Evolutionary conservation across 345 rosid genomes (phyloP).

Genomic region (Physaria fendleri): DNA sequence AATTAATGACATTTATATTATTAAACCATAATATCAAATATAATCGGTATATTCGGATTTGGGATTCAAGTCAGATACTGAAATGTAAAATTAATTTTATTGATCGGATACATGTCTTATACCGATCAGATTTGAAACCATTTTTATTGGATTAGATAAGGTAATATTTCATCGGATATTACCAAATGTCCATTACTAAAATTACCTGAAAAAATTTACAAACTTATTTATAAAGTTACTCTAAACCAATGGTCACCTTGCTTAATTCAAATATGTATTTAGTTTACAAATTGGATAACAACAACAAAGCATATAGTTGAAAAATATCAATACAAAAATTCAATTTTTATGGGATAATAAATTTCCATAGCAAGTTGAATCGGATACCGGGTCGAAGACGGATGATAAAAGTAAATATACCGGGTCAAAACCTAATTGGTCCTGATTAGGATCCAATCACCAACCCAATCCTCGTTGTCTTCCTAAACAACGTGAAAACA

Average conservation of each 20-base stretch:
- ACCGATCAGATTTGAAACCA: background rate
- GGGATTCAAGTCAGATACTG: too few species aligned
- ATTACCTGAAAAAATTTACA: background rate
- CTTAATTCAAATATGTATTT: background rate
- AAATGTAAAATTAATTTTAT: too few species aligned
- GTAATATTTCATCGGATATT: too few species aligned
- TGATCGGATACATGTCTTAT: too few species aligned
- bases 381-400: background rate
- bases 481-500: background rate
- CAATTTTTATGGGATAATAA: background rate
- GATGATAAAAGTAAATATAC: background rate
- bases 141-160: too few species aligned
- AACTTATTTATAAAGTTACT: too few species aligned
- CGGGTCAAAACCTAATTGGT: background rate
- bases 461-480: constrained; percentile 20
- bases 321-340: background rate
- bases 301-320: background rate
- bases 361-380: background rate
- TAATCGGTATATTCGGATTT: too few species aligned
- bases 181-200: too few species aligned
- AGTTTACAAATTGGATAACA: background rate
- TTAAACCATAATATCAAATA: too few species aligned
- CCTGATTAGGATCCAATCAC: constrained; percentile 26
- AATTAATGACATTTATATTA: too few species aligned
- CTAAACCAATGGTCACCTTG: background rate